Conservation (phyloP, 2,329 filamentous ascomycete species). For the Alternaria sp. region DNA sequence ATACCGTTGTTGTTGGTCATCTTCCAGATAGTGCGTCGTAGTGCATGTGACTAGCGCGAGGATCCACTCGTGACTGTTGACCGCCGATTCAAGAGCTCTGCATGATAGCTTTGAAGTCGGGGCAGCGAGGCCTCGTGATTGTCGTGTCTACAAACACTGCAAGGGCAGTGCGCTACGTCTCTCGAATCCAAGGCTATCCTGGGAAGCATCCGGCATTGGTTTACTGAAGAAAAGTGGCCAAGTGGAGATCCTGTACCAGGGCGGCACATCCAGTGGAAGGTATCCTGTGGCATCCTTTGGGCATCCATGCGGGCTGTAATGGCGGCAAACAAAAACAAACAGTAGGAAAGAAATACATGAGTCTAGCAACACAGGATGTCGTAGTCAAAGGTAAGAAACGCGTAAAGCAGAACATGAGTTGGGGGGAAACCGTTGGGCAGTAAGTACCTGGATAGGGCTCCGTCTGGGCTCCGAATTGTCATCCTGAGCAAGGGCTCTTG, state of each 20-base stretch:
- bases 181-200: slow-evolving; percentile 14
- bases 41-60: slow-evolving; percentile 27
- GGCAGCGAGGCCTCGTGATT: slow-evolving; percentile 25
- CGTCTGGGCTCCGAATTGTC: slow-evolving; percentile 52
- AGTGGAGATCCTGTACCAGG: slow-evolving; percentile 22
- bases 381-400: slow-evolving; percentile 16
- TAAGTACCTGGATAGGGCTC: slow-evolving; percentile 52
- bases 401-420: slow-evolving; percentile 31
- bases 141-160: slow-evolving; percentile 39
- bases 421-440: slow-evolving; percentile 47
- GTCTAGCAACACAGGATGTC: slow-evolving; percentile 31
- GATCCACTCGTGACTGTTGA: slow-evolving; percentile 30
- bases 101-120: slow-evolving; percentile 36
- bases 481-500: slow-evolving; percentile 52
- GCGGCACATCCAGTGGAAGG: slow-evolving; percentile 17
- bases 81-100: slow-evolving; percentile 35
- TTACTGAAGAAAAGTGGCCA: slow-evolving; percentile 33
- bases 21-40: slow-evolving; percentile 23
- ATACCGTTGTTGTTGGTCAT: slow-evolving; percentile 16
- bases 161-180: slow-evolving; percentile 26
- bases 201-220: slow-evolving; percentile 4
- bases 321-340: slow-evolving; percentile 34
- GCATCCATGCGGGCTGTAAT: slow-evolving; percentile 36
- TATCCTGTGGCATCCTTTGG: slow-evolving; percentile 33
- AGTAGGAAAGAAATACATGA: slow-evolving; percentile 37